These are phyloP conservation scores for Kuraishia molischiana DNA, from an alignment of 805 yeast species.

Conservation along the genomic window DNA sequence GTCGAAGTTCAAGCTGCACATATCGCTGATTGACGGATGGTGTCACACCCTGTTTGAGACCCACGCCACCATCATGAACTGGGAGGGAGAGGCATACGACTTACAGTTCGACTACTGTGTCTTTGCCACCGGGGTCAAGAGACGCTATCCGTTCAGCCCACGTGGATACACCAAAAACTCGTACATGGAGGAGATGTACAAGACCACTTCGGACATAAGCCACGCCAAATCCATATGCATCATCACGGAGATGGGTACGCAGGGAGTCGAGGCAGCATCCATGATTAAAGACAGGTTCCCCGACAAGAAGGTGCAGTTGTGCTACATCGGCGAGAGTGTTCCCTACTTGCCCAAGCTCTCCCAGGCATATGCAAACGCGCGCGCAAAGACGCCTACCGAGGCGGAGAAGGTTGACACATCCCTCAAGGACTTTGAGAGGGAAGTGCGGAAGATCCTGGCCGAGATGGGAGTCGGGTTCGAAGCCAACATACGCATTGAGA, in stretches of 20 bases:
- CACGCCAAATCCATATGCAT: conserved; percentile 22
- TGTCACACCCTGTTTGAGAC: conserved; percentile 5
- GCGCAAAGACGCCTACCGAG: neutral
- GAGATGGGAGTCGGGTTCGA: conserved; percentile 4
- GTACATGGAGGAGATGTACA: conserved; percentile 32
- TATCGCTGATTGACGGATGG: conserved; percentile 9
- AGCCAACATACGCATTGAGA: neutral
- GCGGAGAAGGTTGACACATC: neutral
- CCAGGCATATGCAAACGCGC: neutral
- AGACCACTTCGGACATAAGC: conserved; percentile 19
- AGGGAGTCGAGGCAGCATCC: conserved; percentile 39
- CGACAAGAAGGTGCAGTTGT: conserved; percentile 23
- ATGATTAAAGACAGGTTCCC: conserved; percentile 29
- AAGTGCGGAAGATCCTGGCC: neutral
- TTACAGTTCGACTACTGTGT: conserved; percentile 35
- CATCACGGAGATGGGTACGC: conserved; percentile 37
- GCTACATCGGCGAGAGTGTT: conserved; percentile 28
- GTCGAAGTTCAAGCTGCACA: neutral
- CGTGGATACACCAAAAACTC: conserved; percentile 27
- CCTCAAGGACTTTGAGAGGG: neutral
- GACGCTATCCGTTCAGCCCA: conserved; percentile 46
- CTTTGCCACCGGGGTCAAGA: conserved; percentile 36
- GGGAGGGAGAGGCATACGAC: conserved; percentile 3
- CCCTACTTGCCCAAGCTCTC: conserved; percentile 12
- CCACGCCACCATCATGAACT: conserved; percentile 2